Conservation (phyloP, 768 basidiomycete genomes). For the Piloderma croceum region DNA sequence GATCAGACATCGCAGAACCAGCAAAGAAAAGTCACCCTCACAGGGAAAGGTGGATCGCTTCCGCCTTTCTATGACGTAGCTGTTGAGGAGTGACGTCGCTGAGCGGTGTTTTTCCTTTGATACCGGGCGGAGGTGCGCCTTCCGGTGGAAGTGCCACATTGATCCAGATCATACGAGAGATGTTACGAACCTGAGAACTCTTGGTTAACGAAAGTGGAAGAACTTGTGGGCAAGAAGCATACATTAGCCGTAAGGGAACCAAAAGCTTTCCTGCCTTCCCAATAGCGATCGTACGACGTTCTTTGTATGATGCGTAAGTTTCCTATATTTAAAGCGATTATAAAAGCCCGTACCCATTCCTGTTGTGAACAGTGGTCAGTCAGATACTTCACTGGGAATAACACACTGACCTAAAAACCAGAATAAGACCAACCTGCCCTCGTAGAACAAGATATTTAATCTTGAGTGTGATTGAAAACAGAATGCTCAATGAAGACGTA, state of each 20-base stretch:
- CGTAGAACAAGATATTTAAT: conserved; percentile 3
- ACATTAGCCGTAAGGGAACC: conserved; percentile 63
- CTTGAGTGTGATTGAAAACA: conserved; percentile 1
- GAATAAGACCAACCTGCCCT: conserved; percentile 73
- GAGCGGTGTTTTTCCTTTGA: conserved; percentile 49
- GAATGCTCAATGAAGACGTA: conserved; percentile 32
- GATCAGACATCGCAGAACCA: no score
- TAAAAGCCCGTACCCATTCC: no score
- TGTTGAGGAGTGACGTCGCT: conserved; percentile 44
- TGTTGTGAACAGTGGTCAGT: no score
- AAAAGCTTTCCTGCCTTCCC: conserved; percentile 86
- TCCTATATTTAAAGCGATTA: no score
- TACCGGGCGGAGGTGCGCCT: conserved; percentile 35
- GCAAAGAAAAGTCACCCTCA: no score
- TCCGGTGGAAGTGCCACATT: conserved; percentile 62
- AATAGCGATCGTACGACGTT: conserved; percentile 82
- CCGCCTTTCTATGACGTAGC: conserved; percentile 60
- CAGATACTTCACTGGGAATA: not conserved
- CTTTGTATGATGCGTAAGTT: conserved; percentile 28
- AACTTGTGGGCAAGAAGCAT: conserved; percentile 6
- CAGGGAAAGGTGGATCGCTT: conserved; percentile 61
- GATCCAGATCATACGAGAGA: conserved; percentile 76
- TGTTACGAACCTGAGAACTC: conserved; percentile 52
- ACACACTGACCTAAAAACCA: conserved; percentile 70
- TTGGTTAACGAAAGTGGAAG: conserved; percentile 2